Conservation (phyloP, 2,329 filamentous ascomycete genomes). For the Cadophora sp. region DNA sequence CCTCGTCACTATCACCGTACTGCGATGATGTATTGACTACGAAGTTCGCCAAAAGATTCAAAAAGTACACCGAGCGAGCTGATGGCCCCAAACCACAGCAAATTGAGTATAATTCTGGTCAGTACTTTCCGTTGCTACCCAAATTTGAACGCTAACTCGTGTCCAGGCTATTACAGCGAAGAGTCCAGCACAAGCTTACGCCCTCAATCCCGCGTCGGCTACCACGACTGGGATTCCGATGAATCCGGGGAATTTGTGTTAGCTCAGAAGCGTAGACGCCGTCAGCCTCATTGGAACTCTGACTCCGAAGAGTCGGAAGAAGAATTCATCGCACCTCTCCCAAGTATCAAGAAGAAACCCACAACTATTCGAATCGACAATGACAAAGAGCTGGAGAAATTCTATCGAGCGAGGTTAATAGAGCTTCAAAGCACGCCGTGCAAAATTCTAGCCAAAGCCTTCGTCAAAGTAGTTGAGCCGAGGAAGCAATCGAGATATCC, state of each 20-base stretch:
- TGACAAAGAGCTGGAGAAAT: not conserved
- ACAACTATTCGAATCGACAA: not conserved
- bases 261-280: not conserved
- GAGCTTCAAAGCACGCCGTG: not conserved
- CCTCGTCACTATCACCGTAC: not conserved
- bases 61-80: not conserved
- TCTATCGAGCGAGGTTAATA: constrained; percentile 5
- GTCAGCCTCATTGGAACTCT: not conserved
- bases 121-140: not conserved
- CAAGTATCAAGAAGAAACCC: not conserved
- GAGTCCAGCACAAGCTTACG: constrained; percentile 4
- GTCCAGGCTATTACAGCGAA: constrained; percentile 2
- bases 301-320: not conserved
- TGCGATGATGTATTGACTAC: not conserved
- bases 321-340: not conserved
- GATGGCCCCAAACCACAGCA: not conserved
- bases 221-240: constrained; percentile 1
- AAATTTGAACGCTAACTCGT: not conserved
- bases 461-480: constrained; percentile 15
- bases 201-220: not conserved
- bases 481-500: constrained; percentile 9
- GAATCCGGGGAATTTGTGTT: too few relatives aligned
- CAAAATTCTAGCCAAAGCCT: constrained; percentile 13
- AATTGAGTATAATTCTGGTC: constrained; percentile 4
- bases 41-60: not conserved